phyloP scores from a whole-genome alignment of 1,284 basidiomycete species.

The Tilletia setariae region DNA sequence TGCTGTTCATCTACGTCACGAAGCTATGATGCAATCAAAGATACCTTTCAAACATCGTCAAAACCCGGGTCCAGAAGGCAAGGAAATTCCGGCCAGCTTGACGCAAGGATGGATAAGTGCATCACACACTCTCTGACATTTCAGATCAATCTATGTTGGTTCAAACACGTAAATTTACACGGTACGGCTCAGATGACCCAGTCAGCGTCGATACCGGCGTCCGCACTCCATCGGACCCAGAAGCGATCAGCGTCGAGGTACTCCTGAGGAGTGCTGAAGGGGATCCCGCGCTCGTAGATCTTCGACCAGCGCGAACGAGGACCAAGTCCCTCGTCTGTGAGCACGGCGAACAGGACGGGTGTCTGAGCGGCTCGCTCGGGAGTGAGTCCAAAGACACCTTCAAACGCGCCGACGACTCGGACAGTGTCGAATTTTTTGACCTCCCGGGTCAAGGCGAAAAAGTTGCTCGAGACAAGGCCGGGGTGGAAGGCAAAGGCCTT shows the following conservation, averaged over 20 bases:
- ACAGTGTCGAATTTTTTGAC: neutral
- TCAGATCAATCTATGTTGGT: no score
- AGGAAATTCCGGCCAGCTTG: no score
- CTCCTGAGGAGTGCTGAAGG: neutral
- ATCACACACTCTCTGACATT: no score
- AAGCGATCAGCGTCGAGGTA: neutral
- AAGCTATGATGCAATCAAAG: no score
- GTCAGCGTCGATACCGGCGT: slow-evolving; percentile 3
- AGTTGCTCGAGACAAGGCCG: neutral
- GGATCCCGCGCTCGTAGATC: neutral
- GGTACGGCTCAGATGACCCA: neutral
- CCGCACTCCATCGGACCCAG: slow-evolving; percentile 11
- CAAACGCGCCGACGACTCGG: neutral
- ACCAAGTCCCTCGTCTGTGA: neutral
- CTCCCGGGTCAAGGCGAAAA: neutral
- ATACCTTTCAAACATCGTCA: no score
- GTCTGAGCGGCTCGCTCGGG: neutral
- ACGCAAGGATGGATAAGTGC: no score
- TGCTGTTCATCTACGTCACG: no score
- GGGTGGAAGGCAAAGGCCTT: slow-evolving; percentile 7
- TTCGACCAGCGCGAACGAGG: neutral
- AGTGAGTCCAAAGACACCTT: neutral
- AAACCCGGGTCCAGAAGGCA: no score
- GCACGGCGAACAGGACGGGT: neutral
- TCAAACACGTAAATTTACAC: no score